phyloP scores from a whole-genome alignment of 805 yeast species.

The Kuraishia cidri region DNA sequence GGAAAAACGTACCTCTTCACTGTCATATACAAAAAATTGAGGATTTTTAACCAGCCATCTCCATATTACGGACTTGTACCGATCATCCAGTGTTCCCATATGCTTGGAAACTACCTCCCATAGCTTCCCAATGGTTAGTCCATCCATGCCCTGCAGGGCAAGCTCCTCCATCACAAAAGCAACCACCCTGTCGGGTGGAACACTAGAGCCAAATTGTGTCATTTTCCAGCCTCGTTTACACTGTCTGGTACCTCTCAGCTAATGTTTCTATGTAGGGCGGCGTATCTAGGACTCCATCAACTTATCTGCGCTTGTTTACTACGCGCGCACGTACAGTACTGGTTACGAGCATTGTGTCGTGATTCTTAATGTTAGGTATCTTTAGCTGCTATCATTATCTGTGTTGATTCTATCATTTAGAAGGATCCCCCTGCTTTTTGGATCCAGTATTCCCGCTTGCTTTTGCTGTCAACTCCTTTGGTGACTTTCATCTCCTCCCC shows the following conservation, averaged over 20 bases:
- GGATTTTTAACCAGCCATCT: slow-evolving; percentile 23
- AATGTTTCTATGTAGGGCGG: too few relatives aligned
- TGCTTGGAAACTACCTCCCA: slow-evolving; percentile 20
- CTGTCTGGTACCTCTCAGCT: too few relatives aligned
- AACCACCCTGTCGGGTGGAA: slow-evolving; percentile 28
- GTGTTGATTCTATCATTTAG: too few relatives aligned
- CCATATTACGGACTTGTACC: slow-evolving; percentile 23
- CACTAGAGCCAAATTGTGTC: too few relatives aligned
- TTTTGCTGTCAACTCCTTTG: slow-evolving; percentile 8
- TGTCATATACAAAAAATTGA: slow-evolving; percentile 12
- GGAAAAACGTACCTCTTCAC: slow-evolving; percentile 3
- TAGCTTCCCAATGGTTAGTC: slow-evolving; percentile 18
- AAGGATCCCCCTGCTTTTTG: slow-evolving; percentile 19
- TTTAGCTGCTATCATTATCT: too few relatives aligned
- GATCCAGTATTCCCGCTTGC: slow-evolving; percentile 26
- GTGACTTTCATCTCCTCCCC: slow-evolving; percentile 1
- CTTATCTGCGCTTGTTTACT: too few relatives aligned
- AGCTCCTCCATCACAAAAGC: slow-evolving; percentile 21
- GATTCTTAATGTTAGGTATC: too few relatives aligned
- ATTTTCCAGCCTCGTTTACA: too few relatives aligned
- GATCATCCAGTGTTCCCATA: slow-evolving; percentile 14
- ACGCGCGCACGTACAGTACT: too few relatives aligned
- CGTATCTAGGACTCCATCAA: too few relatives aligned
- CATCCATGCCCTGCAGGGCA: slow-evolving; percentile 23
- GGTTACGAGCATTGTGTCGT: too few relatives aligned